phyloP scores from a whole-genome alignment of 1,139 yeast species.

The Candida labiduridarum region DNA sequence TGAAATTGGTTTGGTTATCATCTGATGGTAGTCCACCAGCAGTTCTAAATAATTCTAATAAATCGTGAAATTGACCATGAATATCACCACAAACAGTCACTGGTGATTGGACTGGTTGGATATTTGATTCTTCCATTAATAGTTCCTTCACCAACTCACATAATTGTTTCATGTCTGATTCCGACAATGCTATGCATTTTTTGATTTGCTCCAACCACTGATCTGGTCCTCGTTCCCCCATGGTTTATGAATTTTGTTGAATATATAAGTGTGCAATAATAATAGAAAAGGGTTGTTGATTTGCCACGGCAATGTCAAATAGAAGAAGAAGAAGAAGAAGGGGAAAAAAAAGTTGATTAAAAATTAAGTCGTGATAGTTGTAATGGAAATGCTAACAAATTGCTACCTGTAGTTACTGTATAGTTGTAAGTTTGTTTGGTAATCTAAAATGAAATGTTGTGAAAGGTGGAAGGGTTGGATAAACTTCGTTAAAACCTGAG shows the following conservation, averaged over 20 bases:
- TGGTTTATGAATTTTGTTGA: conserved; percentile 19
- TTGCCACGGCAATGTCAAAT: conserved; percentile 4
- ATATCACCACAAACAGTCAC: conserved; percentile 99
- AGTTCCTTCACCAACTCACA: conserved; percentile 92
- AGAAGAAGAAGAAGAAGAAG: background rate
- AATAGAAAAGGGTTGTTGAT: background rate
- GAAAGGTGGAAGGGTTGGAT: no score
- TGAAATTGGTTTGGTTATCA: conserved; percentile 57
- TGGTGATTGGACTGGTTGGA: conserved; percentile 95
- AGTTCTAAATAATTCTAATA: conserved; percentile 84
- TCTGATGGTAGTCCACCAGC: conserved; percentile 88
- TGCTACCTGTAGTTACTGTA: no score
- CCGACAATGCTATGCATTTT: conserved; percentile 86
- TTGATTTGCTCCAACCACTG: conserved; percentile 94
- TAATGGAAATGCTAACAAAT: no score
- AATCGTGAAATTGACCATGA: conserved; percentile 97
- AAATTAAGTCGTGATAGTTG: background rate
- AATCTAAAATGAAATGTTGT: no score
- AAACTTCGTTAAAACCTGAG: no score
- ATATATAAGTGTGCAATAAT: background rate
- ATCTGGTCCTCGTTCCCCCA: conserved; percentile 89
- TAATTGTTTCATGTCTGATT: conserved; percentile 92
- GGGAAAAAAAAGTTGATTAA: background rate
- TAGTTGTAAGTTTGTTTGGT: no score
- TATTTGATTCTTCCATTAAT: conserved; percentile 77